These are phyloP conservation scores for Themeda triandra DNA, from an alignment of 176 grass and related monocot genomes.

Conservation along the genomic window DNA sequence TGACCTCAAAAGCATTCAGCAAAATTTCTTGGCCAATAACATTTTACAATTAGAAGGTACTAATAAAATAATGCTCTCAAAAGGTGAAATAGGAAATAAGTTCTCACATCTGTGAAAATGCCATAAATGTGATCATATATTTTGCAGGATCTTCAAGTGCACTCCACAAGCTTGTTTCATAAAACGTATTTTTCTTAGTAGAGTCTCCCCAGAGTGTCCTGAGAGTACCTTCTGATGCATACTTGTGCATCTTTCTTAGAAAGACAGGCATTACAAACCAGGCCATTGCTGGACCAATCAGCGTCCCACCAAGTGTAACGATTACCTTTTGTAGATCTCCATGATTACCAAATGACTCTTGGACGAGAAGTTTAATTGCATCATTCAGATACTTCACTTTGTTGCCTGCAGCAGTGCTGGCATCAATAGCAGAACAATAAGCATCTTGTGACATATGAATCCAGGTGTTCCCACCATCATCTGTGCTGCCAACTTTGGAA, in stretches of 20 bases:
- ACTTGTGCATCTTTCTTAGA: constrained; percentile 55
- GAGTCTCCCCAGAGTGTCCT: constrained; percentile 29
- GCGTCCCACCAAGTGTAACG: constrained; percentile 47
- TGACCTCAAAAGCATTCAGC: not conserved
- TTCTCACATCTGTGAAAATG: constrained; percentile 68
- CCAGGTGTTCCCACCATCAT: constrained; percentile 33
- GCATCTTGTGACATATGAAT: constrained; percentile 29
- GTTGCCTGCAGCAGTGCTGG: constrained; percentile 10
- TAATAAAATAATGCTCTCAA: not conserved
- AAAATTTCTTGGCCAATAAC: not conserved
- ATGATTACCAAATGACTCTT: constrained; percentile 47
- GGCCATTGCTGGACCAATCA: constrained; percentile 50
- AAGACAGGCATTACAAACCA: constrained; percentile 74
- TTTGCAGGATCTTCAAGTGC: constrained; percentile 63
- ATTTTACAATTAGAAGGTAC: not conserved
- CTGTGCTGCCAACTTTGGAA: not conserved
- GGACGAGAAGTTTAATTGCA: constrained; percentile 21
- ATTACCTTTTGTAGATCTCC: constrained; percentile 53
- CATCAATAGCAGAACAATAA: constrained; percentile 27
- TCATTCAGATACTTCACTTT: constrained; percentile 46
- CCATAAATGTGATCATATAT: constrained; percentile 68
- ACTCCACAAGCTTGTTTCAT: constrained; percentile 61
- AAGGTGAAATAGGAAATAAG: not conserved
- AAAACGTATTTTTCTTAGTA: constrained; percentile 24
- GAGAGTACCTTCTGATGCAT: constrained; percentile 43